Evolutionary conservation across 1,139 yeast species (phyloP).

Genomic region (Zygoascus meyerae): DNA sequence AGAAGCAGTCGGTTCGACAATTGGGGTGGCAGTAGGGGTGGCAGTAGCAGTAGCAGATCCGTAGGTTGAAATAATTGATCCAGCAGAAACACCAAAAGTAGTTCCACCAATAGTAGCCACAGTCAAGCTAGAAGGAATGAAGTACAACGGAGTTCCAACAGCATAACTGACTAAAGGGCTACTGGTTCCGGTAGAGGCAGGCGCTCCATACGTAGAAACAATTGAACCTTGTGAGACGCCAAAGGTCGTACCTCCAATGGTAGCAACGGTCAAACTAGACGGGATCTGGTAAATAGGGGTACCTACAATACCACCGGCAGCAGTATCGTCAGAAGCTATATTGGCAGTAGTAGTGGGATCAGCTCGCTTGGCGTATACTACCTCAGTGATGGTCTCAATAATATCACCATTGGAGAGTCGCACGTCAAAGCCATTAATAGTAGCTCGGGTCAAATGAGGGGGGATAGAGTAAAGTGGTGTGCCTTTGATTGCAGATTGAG

Average conservation of each 20-base stretch:
- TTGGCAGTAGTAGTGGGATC: background rate
- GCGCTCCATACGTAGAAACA: conserved; percentile 7
- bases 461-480: conserved; percentile 14
- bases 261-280: conserved; percentile 12
- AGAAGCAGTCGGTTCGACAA: background rate
- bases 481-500: conserved; percentile 10
- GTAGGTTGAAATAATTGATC: conserved; percentile 11
- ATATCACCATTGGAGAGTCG: conserved; percentile 12
- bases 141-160: conserved; percentile 13
- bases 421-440: conserved; percentile 13
- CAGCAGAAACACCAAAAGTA: conserved; percentile 13
- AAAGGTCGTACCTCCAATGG: conserved; percentile 14
- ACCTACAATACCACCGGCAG: conserved; percentile 9
- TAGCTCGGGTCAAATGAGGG: conserved; percentile 11
- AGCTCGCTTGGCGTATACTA: background rate
- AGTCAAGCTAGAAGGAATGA: conserved; percentile 12
- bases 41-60: conserved; percentile 3
- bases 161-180: background rate
- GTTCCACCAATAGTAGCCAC: conserved; percentile 14
- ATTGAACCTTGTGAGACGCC: conserved; percentile 13
- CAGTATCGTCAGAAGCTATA: background rate
- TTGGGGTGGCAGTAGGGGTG: background rate
- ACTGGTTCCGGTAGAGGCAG: background rate
- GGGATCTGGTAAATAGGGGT: conserved; percentile 15
- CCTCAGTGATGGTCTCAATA: conserved; percentile 7